Evolutionary conservation across 805 yeast genomes (phyloP), one percentile per base, ranked within the genome.

Genomic region (Cyberlindnera lachancei): DNA sequence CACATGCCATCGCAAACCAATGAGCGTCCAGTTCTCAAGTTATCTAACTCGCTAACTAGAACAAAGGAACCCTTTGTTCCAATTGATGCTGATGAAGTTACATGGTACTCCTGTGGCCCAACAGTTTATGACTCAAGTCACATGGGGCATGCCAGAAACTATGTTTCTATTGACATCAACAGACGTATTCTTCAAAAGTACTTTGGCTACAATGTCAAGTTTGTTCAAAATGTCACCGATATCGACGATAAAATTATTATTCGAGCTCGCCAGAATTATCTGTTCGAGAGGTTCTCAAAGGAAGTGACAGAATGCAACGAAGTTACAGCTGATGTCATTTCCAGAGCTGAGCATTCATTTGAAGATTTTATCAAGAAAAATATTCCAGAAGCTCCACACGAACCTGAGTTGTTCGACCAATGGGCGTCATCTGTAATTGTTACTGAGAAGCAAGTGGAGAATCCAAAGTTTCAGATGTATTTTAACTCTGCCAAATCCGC

Each of bases 71-170:
- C 67, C 36, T 90, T 92, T 48, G 57, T 76, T n/a, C 94, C 97
- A 3, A 59, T 65, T 35, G 61, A 64, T 18, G 71, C 73, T 3
- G 71, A 73, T 38, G 72, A 70, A 37, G 82, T 92, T 30, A 71
- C 87, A 1, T 92, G 98, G 98, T 92, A 92, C 63, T 83, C 87
- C 36, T 92, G 98, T 70, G 98, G 98, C 6, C 98, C 98, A 10
- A 92, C 98, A 1, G 98, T 92, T 12, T 92, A 92, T 53, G 95
- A 92, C 59, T 76, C 92, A 21, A 75, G 88, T 32, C 98, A 92
- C 54, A 87, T 92, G 96, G 98, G 98, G 15, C 98, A 92, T 57
- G 98, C 98, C 11, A 70, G 98, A 58, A 92, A 92, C 61, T 92
- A 92, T 52, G 97, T 92, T 30, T 75, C 95, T 8, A 84, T 83